phyloP scores from a whole-genome alignment of 2,329 filamentous ascomycete genomes.

The Hawksworthiomyces lignivorus region DNA sequence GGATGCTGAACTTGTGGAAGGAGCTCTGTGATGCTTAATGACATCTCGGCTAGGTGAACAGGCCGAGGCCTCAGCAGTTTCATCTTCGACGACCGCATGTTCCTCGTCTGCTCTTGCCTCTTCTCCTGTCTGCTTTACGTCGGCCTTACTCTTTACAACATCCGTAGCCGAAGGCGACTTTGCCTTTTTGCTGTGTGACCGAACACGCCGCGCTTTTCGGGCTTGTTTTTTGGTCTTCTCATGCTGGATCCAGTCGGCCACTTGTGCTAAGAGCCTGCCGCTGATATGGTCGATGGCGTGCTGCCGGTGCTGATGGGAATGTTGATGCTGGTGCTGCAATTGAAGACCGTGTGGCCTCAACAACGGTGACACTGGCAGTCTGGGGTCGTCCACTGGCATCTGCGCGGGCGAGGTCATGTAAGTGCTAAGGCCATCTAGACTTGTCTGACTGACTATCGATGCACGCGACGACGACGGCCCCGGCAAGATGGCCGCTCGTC shows the following conservation, averaged over 20 bases:
- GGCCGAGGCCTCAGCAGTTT: not conserved
- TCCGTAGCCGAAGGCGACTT: slow-evolving; percentile 26
- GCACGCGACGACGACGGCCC: slow-evolving; percentile 34
- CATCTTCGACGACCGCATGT: not conserved
- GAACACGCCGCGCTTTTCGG: slow-evolving; percentile 39
- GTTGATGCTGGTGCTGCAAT: slow-evolving; percentile 25
- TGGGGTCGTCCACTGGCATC: slow-evolving; percentile 18
- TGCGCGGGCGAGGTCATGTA: slow-evolving; percentile 19
- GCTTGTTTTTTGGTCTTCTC: slow-evolving; percentile 63
- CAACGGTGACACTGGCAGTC: slow-evolving; percentile 6
- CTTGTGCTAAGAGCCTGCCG: slow-evolving; percentile 61
- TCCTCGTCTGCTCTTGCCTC: not conserved
- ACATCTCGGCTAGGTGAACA: slow-evolving; percentile 16
- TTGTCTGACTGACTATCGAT: slow-evolving; percentile 33
- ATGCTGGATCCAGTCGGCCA: slow-evolving; percentile 75
- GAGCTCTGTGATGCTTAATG: slow-evolving; percentile 29
- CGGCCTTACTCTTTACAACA: slow-evolving; percentile 14
- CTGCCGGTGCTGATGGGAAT: slow-evolving; percentile 27
- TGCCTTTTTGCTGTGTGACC: slow-evolving; percentile 31
- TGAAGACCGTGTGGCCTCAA: slow-evolving; percentile 12
- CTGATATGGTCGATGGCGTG: slow-evolving; percentile 30
- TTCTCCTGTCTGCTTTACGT: slow-evolving; percentile 13
- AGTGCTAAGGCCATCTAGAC: slow-evolving; percentile 25
- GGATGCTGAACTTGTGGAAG: slow-evolving; percentile 57
- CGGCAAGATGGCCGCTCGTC: slow-evolving; percentile 28